phyloP scores from a whole-genome alignment of 495 filamentous ascomycete species.

The Xylaria bambusicola region DNA sequence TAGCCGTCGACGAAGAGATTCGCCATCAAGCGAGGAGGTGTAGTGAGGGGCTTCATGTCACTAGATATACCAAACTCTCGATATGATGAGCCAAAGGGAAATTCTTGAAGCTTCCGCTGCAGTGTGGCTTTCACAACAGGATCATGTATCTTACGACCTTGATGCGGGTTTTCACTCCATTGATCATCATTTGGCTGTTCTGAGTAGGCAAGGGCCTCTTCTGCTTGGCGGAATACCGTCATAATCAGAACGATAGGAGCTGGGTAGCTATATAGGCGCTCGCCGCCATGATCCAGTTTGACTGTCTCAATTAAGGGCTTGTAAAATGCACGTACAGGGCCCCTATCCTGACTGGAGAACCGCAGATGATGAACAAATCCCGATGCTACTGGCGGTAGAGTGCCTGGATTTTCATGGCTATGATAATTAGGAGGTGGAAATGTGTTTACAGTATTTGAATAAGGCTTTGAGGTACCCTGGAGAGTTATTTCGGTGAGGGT shows the following conservation, averaged over 20 bases:
- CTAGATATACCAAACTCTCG: conserved; percentile 7
- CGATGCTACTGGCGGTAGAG: not conserved
- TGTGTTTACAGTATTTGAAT: not conserved
- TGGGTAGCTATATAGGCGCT: conserved; percentile 23
- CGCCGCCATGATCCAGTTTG: conserved; percentile 14
- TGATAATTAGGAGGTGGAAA: not conserved
- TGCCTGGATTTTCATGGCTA: not conserved
- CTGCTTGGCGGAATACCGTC: conserved; percentile 12
- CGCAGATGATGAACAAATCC: conserved; percentile 1
- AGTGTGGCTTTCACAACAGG: conserved; percentile 12
- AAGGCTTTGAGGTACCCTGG: conserved; percentile 19
- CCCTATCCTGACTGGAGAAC: conserved; percentile 1
- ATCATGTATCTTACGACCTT: conserved; percentile 7
- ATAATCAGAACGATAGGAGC: conserved; percentile 20
- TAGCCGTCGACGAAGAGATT: conserved; percentile 23
- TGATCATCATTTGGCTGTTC: not conserved
- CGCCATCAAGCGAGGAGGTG: conserved; percentile 18
- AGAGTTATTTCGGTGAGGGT: conserved; percentile 19
- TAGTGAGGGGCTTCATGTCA: conserved; percentile 17
- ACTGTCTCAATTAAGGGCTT: conserved; percentile 13
- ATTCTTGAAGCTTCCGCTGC: conserved; percentile 10
- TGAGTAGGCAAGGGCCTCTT: not conserved
- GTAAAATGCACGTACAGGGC: not conserved
- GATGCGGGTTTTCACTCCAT: not conserved
- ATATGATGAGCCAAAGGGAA: conserved; percentile 13